Evolutionary conservation across 2,329 filamentous ascomycete genomes (phyloP), one percentile per base, ranked within the genome.

Genomic region (Fusarium heterosporum): DNA sequence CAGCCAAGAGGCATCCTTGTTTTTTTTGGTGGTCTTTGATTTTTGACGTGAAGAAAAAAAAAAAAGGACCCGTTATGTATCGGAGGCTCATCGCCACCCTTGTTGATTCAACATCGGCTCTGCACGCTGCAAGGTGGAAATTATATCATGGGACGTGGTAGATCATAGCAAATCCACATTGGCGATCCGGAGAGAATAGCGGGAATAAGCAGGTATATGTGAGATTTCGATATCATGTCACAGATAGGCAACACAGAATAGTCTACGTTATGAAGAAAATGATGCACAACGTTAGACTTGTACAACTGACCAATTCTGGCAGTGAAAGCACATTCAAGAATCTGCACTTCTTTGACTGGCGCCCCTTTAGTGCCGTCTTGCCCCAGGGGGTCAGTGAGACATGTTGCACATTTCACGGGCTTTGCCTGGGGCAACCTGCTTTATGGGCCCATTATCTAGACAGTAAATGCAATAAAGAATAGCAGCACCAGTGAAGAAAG

Each of bases 1-100:
- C 65, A 69, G 65, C 65, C 61, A 69, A 61, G 46, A 26, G 19
- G 9, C 38, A 69, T 69, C 55, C 65, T 65, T 68, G 65, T 47
- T 61, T 68, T 58, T 53, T 45, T 13, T 48, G n/a, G n/a, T n/a
- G n/a, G n/a, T n/a, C n/a, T n/a, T n/a, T n/a, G n/a, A n/a, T n/a
- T n/a, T n/a, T n/a, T n/a, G n/a, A n/a, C n/a, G n/a, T n/a, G n/a
- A n/a, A n/a, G n/a, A n/a, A n/a, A 38, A 38, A 30, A 7, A 49
- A 22, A 49, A 42, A 40, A 16, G n/a, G 34, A n/a, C n/a, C n/a
- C 34, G n/a, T 36, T 17, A 16, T 36, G 16, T 45, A 36, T 43
- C 34, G 49, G 61, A 69, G 43, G 65, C 61, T 69, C 60, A 52
- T 47, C 38, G 45, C 22, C 29, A 50, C 32, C 64, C 64, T 61